Conservation (phyloP, 2,329 filamentous ascomycete species). For the Botrytis hyacinthi region DNA sequence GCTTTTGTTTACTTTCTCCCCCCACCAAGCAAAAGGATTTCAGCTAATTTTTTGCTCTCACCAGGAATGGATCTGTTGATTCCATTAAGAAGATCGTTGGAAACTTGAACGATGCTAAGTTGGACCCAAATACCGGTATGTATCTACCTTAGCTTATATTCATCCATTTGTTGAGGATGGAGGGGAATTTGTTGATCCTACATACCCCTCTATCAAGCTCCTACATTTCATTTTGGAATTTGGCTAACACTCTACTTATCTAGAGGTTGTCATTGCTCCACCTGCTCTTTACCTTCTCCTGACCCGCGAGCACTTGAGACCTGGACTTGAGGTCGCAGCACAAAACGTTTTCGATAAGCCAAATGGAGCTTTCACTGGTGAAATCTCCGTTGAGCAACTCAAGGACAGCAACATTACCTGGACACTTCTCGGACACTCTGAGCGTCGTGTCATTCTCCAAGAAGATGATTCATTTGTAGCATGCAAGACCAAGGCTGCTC, state of each 20-base stretch:
- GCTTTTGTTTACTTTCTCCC: slow-evolving; percentile 16
- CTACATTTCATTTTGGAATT: not conserved
- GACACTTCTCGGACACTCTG: slow-evolving; percentile 91
- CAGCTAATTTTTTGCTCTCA: slow-evolving; percentile 17
- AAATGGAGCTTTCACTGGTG: slow-evolving; percentile 94
- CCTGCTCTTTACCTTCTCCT: slow-evolving; percentile 87
- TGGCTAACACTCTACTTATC: slow-evolving; percentile 6
- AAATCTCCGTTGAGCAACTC: slow-evolving; percentile 90
- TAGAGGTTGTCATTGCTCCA: slow-evolving; percentile 93
- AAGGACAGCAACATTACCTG: slow-evolving; percentile 85
- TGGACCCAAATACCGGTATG: slow-evolving; percentile 73
- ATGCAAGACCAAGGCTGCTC: slow-evolving; percentile 89
- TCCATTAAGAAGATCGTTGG: slow-evolving; percentile 88
- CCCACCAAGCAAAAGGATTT: slow-evolving; percentile 12
- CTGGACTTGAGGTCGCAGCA: slow-evolving; percentile 79
- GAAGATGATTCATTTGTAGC: slow-evolving; percentile 86
- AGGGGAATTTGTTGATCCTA: not conserved
- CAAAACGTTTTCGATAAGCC: slow-evolving; percentile 99
- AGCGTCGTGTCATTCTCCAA: slow-evolving; percentile 85
- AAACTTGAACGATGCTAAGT: slow-evolving; percentile 80
- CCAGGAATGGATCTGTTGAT: slow-evolving; percentile 88
- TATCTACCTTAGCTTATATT: slow-evolving; percentile 28
- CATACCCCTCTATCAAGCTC: not conserved
- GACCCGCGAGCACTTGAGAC: slow-evolving; percentile 73
- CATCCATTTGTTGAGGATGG: slow-evolving; percentile 5